These are phyloP conservation scores for Annona squamosa DNA, from an alignment of 164 flowering plant genomes.

Conservation along the genomic window DNA sequence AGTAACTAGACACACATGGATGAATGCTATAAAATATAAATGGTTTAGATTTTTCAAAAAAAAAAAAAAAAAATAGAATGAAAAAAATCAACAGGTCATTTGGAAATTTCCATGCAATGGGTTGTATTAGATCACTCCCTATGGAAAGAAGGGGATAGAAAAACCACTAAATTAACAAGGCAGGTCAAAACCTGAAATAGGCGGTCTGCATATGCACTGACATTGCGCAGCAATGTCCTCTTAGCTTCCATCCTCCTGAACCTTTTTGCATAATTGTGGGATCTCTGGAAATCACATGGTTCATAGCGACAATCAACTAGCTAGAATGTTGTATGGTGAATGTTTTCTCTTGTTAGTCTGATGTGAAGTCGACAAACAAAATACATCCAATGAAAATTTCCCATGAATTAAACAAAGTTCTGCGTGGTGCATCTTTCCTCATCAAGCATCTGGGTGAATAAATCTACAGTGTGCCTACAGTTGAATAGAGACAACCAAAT, in stretches of 20 bases:
- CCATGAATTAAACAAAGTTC: not conserved
- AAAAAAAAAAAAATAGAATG: too few relatives aligned
- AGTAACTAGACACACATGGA: too few relatives aligned
- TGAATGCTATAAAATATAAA: too few relatives aligned
- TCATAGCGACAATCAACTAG: not conserved
- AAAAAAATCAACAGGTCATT: too few relatives aligned
- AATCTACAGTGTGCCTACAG: not conserved
- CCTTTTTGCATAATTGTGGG: conserved; percentile 29
- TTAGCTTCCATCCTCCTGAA: conserved; percentile 33
- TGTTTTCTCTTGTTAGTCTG: not conserved
- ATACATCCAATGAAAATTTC: not conserved
- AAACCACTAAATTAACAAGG: not conserved
- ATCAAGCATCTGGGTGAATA: not conserved
- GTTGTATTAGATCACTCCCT: not conserved
- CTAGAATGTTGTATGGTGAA: not conserved
- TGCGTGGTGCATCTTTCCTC: not conserved
- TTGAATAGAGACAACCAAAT: too few relatives aligned
- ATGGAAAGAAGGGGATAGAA: not conserved
- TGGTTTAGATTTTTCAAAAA: too few relatives aligned
- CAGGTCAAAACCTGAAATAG: conserved; percentile 49
- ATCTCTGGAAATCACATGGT: conserved; percentile 32
- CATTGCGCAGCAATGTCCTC: conserved; percentile 46
- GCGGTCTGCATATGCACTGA: conserved; percentile 53
- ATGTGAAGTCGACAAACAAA: too few relatives aligned
- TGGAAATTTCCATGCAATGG: not conserved